Evolutionary conservation across 1,284 basidiomycete species (phyloP), one percentile per base, ranked within the genome.

Genomic region (Fomitiporia mediterranea): DNA sequence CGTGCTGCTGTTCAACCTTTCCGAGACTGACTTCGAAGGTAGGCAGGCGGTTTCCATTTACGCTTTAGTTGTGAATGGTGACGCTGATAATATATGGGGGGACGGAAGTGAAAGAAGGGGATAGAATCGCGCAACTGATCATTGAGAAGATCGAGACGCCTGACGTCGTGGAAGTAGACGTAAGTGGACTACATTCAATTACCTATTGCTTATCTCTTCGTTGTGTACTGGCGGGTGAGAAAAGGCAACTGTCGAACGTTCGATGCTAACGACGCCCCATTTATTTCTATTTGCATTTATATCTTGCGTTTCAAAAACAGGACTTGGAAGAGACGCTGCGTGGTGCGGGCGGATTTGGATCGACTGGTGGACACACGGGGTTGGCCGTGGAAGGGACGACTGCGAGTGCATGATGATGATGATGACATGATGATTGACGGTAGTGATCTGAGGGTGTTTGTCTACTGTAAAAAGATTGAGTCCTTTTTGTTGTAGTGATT

Each of bases 1-100:
- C 68, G 92, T 98, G n/a, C 77, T 99, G 25, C 78, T 99, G 35
- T 98, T 96, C 82, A 99, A 99, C 69, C 81, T 89, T 57, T 88
- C 88, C 0, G 91, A 95, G 64, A 74, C 82, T 60, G 93, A 97
- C 66, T 98, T 98, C 67, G 74, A 89, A 70, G 85, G 79, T 73
- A 38, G 15, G 79, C 73, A 38, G 13, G n/a, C n/a, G n/a, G n/a
- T 7, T 15, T 32, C 25, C 8, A 2, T 43, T 51, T 40, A 7
- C 15, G 17, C 17, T 40, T 2, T 56, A 21, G 17, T 52, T 38
- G 38, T 2, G 19, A n/a, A 4, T 23, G 28, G 4, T 11, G 47
- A 25, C 58, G 23, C 59, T 30, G 28, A 2, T 21, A 19, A 19
- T 56, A 25, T 9, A 32, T 23, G 19, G 23, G 1, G 2, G 34